phyloP scores from a whole-genome alignment of 352 stramenopile species.

The Pythium folliculosum region DNA sequence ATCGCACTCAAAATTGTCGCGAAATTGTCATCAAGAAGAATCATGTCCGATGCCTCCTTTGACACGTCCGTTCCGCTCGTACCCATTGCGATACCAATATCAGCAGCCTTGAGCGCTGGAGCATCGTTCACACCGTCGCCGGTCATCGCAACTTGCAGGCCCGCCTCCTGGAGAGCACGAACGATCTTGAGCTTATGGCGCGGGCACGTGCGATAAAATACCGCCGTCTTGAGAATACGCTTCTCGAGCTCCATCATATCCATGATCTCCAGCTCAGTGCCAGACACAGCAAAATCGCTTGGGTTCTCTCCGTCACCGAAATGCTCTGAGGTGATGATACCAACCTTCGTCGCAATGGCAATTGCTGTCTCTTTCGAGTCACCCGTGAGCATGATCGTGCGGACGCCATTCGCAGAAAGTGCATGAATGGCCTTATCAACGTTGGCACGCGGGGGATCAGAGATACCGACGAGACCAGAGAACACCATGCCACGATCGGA shows the following conservation, averaged over 20 bases:
- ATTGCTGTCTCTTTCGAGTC: constrained; percentile 96
- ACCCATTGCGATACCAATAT: constrained; percentile 98
- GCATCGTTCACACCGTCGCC: constrained; percentile 99
- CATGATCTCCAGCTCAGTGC: constrained; percentile 90
- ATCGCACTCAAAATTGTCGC: constrained; percentile 94
- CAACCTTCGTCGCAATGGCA: constrained; percentile 93
- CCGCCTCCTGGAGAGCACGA: constrained; percentile 85
- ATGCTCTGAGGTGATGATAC: constrained; percentile 84
- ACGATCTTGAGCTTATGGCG: constrained; percentile 97
- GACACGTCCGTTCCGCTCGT: constrained; percentile 97
- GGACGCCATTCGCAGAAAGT: constrained; percentile 58
- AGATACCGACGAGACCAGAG: constrained; percentile 93
- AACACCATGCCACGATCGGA: constrained; percentile 90
- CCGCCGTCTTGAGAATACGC: constrained; percentile 87
- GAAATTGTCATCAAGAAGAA: constrained; percentile 98
- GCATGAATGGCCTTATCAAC: constrained; percentile 67
- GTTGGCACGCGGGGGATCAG: constrained; percentile 70
- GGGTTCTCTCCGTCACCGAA: constrained; percentile 39
- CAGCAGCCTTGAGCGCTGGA: constrained; percentile 94
- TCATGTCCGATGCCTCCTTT: constrained; percentile 98
- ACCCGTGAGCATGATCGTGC: constrained; percentile 93
- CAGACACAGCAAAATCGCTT: constrained; percentile 74
- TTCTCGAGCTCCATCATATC: constrained; percentile 77
- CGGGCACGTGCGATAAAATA: constrained; percentile 96
- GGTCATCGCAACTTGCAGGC: constrained; percentile 95